Evolutionary conservation across 2,329 filamentous ascomycete species (phyloP), one percentile per base, ranked within the genome.

Genomic region (Clarireedia hainanense): DNA sequence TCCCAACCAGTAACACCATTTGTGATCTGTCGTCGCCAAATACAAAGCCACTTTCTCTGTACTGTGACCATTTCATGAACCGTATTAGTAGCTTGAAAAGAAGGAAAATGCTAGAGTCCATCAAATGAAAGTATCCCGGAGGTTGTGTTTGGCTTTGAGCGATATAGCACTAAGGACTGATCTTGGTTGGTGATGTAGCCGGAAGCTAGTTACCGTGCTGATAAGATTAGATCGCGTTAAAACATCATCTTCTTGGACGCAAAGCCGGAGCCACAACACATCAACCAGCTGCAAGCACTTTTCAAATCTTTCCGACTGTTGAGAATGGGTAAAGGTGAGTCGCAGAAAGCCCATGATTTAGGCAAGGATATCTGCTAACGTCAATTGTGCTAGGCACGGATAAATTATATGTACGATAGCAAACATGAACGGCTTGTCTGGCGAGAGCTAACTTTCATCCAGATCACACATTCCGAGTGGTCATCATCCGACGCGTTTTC

Each of bases 381-480:
- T 30, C 40, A 36, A 10, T 10, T 34, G 6, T 26, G 9, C n/a
- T 7, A 55, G 75, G 75, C 57, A 81, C 79, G 26, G 79, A 81
- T 66, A 81, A 81, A 65, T 73, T 82, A 55, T 67, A 67, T 27
- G 63, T 65, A 63, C 39, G 63, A 59, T 48, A 20, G 10, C 12
- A 34, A 24, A 43, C 36, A n/a, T 52, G 57, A 42, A 57, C 45
- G 40, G 17, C 42, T 40, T 34, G 20, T 36, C 47, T 20, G 27
- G 20, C 24, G 10, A 27, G 30, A 47, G 40, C 57, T 58, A 43
- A 60, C 42, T 37, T 27, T 37, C 20, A 24, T 45, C 77, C 10
- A 84, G 80, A 99, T 99, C 68, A 99, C 94, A 55, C 95, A 99
- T 75, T 95, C 89, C 42, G 94, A 99, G 78, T 99, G 94, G 94